phyloP scores from a whole-genome alignment of 768 basidiomycete species.

The Boletus huronensis region DNA sequence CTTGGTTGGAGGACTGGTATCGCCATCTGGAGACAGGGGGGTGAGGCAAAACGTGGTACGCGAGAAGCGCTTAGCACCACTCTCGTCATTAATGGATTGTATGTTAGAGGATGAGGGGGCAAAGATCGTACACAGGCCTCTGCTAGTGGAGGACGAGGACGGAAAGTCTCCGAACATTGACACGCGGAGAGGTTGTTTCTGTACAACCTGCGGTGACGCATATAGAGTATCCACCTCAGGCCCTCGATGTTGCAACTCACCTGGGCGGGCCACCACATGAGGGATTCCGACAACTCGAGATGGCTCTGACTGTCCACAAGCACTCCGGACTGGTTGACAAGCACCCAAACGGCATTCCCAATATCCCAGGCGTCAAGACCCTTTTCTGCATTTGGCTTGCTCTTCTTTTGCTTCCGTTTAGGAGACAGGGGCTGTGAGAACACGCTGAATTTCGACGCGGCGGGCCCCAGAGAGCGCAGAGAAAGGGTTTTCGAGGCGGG shows the following conservation, averaged over 20 bases:
- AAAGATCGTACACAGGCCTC: slow-evolving; percentile 26
- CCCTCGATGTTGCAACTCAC: slow-evolving; percentile 34
- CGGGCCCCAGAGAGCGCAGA: neutral
- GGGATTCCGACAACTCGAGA: slow-evolving; percentile 9
- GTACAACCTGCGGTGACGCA: slow-evolving; percentile 20
- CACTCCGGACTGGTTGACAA: slow-evolving; percentile 40
- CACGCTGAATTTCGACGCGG: slow-evolving; percentile 9
- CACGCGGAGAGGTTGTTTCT: slow-evolving; percentile 26
- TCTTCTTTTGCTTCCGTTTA: slow-evolving; percentile 19
- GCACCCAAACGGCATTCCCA: slow-evolving; percentile 50
- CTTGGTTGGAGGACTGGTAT: slow-evolving; percentile 40
- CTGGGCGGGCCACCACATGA: slow-evolving; percentile 72
- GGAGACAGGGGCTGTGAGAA: slow-evolving; percentile 22
- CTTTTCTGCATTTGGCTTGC: slow-evolving; percentile 1
- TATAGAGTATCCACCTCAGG: slow-evolving; percentile 2
- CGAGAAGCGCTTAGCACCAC: slow-evolving; percentile 43
- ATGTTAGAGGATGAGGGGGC: slow-evolving; percentile 40
- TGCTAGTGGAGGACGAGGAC: slow-evolving; percentile 24
- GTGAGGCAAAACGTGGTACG: slow-evolving; percentile 33
- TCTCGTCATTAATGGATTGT: slow-evolving; percentile 34
- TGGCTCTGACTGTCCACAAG: slow-evolving; percentile 33
- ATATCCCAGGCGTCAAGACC: slow-evolving; percentile 21
- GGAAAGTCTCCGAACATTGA: slow-evolving; percentile 32
- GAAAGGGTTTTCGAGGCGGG: slow-evolving; percentile 14
- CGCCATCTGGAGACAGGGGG: slow-evolving; percentile 4